A percentile compares a stretch with the other conserved stretches of the same genome.
phyloP scores from a whole-genome alignment of 352 stramenopile genomes.

The Pelagophyceae sp. region DNA sequence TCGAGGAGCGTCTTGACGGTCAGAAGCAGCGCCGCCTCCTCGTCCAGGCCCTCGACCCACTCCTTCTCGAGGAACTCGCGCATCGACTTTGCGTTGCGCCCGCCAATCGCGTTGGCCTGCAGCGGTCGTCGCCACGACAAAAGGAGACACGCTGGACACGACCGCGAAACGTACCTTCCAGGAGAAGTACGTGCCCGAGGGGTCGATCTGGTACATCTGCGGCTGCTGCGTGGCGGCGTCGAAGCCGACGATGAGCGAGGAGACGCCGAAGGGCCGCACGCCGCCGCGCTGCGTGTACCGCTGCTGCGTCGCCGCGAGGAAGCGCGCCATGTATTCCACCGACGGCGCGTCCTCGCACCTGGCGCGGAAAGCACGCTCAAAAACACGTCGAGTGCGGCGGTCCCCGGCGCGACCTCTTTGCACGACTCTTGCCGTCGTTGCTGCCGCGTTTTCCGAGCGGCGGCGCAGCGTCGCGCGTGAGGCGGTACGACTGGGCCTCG shows the following conservation, averaged over 20 bases:
- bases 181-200: slow-evolving; percentile 88
- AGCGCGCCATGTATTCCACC: slow-evolving; percentile 93
- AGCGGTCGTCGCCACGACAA: no score
- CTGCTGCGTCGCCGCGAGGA: slow-evolving; percentile 93
- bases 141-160: no score
- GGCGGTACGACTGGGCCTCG: slow-evolving; percentile 94
- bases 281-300: slow-evolving; percentile 93
- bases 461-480: no score
- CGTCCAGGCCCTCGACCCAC: slow-evolving; percentile 77
- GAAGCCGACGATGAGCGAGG: slow-evolving; percentile 90
- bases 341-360: slow-evolving; percentile 58
- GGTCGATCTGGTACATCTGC: slow-evolving; percentile 96
- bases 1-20: slow-evolving; percentile 91
- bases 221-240: slow-evolving; percentile 59
- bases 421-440: slow-evolving; percentile 17
- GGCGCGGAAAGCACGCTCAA: no score
- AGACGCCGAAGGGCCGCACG: slow-evolving; percentile 96
- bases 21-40: slow-evolving; percentile 78
- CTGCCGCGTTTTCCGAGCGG: slow-evolving; percentile 78
- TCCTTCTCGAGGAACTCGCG: slow-evolving; percentile 98
- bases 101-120: slow-evolving; percentile 91
- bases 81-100: slow-evolving; percentile 91
- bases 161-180: no score
- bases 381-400: no score
- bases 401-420: neutral